Evolutionary conservation across 768 basidiomycete species (phyloP).

Genomic region (Boletus coccyginus): DNA sequence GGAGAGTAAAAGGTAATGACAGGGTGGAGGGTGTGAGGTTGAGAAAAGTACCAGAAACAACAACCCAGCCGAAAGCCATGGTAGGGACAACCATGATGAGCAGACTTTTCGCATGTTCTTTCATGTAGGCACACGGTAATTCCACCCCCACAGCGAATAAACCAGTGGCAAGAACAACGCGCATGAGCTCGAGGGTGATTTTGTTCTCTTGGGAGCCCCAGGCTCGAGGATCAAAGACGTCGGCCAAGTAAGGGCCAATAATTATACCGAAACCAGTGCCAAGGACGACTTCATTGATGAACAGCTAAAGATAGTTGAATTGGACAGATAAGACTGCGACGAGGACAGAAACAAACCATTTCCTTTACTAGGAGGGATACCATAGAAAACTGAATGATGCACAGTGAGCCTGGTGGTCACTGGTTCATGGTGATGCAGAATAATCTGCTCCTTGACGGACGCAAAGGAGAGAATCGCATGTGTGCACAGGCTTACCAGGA

Average conservation of each 20-base stretch:
- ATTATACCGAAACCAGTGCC: slow-evolving; percentile 65
- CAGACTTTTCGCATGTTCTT: slow-evolving; percentile 70
- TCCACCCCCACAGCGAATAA: slow-evolving; percentile 97
- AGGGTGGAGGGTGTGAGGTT: background rate
- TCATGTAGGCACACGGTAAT: slow-evolving; percentile 82
- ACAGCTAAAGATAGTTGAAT: slow-evolving; percentile 46
- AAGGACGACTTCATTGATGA: slow-evolving; percentile 91
- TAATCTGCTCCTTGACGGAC: background rate
- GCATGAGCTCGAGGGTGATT: slow-evolving; percentile 85
- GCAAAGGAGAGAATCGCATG: background rate
- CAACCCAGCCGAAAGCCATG: slow-evolving; percentile 83
- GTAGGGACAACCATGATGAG: slow-evolving; percentile 73
- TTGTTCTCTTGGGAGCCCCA: slow-evolving; percentile 56
- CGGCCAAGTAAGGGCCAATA: slow-evolving; percentile 70
- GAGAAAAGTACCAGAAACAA: slow-evolving; percentile 56
- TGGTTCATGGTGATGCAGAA: background rate
- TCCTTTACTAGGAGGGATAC: slow-evolving; percentile 82
- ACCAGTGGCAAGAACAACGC: slow-evolving; percentile 85
- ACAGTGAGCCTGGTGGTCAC: background rate
- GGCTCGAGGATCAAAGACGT: slow-evolving; percentile 70
- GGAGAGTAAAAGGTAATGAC: background rate
- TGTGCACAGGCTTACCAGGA: slow-evolving; percentile 34
- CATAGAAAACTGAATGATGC: slow-evolving; percentile 66
- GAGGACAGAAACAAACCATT: slow-evolving; percentile 43
- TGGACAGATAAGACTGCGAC: background rate